Conservation (phyloP, 805 yeast genomes). For the Kazachstania taianensis region DNA sequence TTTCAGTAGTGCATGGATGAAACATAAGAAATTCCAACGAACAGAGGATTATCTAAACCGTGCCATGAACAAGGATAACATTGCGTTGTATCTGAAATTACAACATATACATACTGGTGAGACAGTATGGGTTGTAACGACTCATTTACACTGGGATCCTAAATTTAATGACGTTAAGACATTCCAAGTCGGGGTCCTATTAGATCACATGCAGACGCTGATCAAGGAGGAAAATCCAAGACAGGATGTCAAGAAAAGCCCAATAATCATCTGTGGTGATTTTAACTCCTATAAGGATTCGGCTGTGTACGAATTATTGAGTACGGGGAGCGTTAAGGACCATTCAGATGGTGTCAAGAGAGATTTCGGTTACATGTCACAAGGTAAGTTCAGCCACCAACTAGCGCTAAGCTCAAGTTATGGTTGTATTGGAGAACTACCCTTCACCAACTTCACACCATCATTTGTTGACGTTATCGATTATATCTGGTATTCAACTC, state of each 20-base stretch:
- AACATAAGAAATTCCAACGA: conserved; percentile 77
- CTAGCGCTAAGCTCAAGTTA: conserved; percentile 81
- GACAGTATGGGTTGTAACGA: conserved; percentile 65
- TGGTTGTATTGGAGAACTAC: conserved; percentile 74
- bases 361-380: conserved; percentile 85
- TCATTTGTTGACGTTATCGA: conserved; percentile 88
- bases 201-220: conserved; percentile 74
- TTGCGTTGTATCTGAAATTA: conserved; percentile 68
- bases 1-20: conserved; percentile 71
- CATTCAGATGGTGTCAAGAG: conserved; percentile 79
- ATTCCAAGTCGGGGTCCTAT: conserved; percentile 82
- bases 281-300: conserved; percentile 80
- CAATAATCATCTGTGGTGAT: conserved; percentile 89
- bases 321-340: conserved; percentile 67
- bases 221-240: conserved; percentile 38
- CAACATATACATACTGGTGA: conserved; percentile 68
- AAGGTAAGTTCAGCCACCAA: conserved; percentile 74
- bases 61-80: conserved; percentile 90
- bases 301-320: conserved; percentile 85
- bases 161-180: conserved; percentile 91
- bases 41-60: conserved; percentile 92
- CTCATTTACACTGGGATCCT: conserved; percentile 99
- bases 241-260: conserved; percentile 49
- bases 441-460: conserved; percentile 92
- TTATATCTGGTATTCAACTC: conserved; percentile 88